Conservation (phyloP, 345 rosid species). For the Eucalyptus polyanthemos region DNA sequence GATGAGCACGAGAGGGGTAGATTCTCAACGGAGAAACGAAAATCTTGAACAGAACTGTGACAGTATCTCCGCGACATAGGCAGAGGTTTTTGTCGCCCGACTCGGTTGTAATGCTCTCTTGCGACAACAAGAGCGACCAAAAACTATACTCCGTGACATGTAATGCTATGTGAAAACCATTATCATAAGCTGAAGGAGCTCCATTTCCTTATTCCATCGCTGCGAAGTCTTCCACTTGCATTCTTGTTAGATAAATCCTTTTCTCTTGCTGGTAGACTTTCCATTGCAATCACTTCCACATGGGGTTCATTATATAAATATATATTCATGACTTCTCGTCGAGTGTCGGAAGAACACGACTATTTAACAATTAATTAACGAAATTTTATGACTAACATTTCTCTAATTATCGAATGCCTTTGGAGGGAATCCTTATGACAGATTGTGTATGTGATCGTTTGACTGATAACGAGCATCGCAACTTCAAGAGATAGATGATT, state of each 20-base stretch:
- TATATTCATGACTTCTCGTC: too few relatives aligned
- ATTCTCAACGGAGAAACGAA: too few relatives aligned
- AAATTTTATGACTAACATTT: too few relatives aligned
- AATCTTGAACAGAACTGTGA: too few relatives aligned
- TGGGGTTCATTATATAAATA: not conserved
- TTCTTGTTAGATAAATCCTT: not conserved
- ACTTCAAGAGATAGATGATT: not conserved
- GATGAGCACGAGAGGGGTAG: not conserved
- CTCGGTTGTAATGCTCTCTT: too few relatives aligned
- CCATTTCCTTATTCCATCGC: not conserved
- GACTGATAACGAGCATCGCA: rapidly evolving
- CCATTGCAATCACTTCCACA: not conserved
- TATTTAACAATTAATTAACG: too few relatives aligned
- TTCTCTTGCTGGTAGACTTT: not conserved
- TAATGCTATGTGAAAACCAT: not conserved
- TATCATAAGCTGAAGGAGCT: not conserved
- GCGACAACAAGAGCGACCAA: not conserved
- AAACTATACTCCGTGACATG: not conserved
- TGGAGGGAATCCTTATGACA: not conserved
- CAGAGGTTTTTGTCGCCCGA: too few relatives aligned
- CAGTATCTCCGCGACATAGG: too few relatives aligned
- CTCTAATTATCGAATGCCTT: not conserved
- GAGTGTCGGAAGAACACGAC: too few relatives aligned
- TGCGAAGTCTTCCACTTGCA: not conserved
- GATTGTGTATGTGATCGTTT: too few relatives aligned